These are phyloP conservation scores for Schoenoplectus tabernaemontani DNA, from an alignment of 202 grass and related monocot genomes.

Conservation along the genomic window DNA sequence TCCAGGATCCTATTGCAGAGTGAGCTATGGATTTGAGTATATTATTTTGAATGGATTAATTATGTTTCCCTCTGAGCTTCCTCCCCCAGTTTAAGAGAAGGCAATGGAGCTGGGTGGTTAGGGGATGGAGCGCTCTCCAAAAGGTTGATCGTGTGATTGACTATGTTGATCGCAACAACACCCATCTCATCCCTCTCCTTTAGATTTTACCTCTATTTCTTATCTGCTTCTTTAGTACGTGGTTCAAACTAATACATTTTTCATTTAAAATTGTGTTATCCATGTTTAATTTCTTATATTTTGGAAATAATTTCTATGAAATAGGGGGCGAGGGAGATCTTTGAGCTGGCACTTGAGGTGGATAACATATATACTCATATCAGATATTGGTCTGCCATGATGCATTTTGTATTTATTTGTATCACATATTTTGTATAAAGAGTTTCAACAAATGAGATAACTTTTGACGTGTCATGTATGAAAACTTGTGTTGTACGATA, in stretches of 20 bases:
- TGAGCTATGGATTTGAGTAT: conserved; percentile 33
- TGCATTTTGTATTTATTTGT: no score
- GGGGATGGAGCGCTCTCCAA: conserved; percentile 84
- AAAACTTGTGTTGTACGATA: no score
- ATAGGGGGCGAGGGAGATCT: conserved; percentile 80
- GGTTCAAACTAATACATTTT: background rate
- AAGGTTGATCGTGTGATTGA: conserved; percentile 76
- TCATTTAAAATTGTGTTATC: background rate
- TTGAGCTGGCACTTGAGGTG: conserved; percentile 75
- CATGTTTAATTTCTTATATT: no score
- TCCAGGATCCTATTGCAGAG: conserved; percentile 67
- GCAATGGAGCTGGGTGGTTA: conserved; percentile 87
- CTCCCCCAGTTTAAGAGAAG: conserved; percentile 37
- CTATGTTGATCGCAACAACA: conserved; percentile 65
- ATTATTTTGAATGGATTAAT: conserved; percentile 10
- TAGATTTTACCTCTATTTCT: conserved; percentile 32
- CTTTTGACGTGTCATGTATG: no score
- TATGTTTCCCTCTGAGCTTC: conserved; percentile 1
- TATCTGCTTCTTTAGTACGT: background rate
- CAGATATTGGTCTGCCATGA: conserved; percentile 73
- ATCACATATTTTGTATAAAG: no score
- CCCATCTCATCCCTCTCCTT: conserved; percentile 68
- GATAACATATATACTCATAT: conserved; percentile 85
- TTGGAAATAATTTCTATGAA: background rate
- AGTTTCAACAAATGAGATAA: no score